Base-by-base conservation (phyloP, 345 rosid species). In the Pelargonium nanum region DNA sequence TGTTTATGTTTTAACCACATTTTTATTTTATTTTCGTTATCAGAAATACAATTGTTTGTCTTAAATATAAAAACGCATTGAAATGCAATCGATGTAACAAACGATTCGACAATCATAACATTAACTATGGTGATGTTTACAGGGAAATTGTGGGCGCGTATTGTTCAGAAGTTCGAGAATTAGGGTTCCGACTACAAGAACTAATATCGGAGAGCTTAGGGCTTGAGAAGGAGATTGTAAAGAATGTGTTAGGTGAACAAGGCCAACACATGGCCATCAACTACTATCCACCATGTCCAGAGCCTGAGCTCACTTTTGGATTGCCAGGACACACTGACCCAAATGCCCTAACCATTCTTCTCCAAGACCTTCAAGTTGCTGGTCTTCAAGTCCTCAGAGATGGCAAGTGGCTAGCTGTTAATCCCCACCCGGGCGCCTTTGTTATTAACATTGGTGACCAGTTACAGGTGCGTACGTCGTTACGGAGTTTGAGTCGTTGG, bases 211-310 rank as follows among this genome's bases (percentile, higher is more conserved):
- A 91, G 75, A 91, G 98, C 78, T 72, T 91, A 57, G 95, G 90
- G 8, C 72, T 88, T 48, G 88, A 82, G 26, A 91, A 85, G 57
- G 77, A 70, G 48, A 44, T 72, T 65, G 63, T 88, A 53, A 74
- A 71, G 56, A 55, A 76, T 0, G 80, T 77, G 1, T 52, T 85
- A 24, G 95, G 96, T 3, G 92, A 83, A n/a, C 96, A 91, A 68
- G 98, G 92, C 5, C 98, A 91, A 69, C 96, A 88, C 70, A 91
- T 91, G 98, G 95, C 98, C 16, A 76, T 91, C 4, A 91, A 91
- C 74, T 91, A 70, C 56, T 91, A 91, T 67, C 98, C 98, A 4
- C 89, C 88, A 5, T 91, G 98, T 67, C 98, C 98, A 3, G 64
- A 86, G 64, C 98, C 98, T 19, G 98, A 91, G 26, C 80, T 91